Conservation (phyloP, 495 filamentous ascomycete genomes). For the Penicillium cataractarum region DNA sequence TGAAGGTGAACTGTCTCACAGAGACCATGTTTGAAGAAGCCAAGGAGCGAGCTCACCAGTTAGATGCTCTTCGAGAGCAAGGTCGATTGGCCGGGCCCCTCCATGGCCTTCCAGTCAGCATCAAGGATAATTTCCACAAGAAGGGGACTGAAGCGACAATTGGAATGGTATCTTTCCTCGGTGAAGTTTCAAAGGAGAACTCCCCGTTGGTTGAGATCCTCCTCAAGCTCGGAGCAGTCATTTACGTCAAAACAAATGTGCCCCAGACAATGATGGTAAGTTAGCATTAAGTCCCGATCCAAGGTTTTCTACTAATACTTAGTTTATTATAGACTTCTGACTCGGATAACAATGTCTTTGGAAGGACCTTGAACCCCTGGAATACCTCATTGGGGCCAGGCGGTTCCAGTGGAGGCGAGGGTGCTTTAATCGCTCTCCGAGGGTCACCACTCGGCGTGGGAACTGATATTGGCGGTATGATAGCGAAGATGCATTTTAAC, state of each 20-base stretch:
- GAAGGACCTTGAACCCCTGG: constrained; percentile 56
- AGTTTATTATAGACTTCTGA: constrained; percentile 31
- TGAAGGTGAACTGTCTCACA: constrained; percentile 56
- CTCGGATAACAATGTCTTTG: constrained; percentile 63
- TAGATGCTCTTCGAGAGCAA: constrained; percentile 38
- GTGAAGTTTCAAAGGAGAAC: constrained; percentile 17
- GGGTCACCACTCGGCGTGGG: constrained; percentile 43
- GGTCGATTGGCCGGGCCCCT: constrained; percentile 57
- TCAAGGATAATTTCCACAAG: constrained; percentile 63
- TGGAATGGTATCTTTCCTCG: constrained; percentile 28
- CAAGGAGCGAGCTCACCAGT: constrained; percentile 33
- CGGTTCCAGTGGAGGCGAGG: constrained; percentile 63
- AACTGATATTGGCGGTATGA: constrained; percentile 39
- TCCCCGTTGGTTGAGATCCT: constrained; percentile 31
- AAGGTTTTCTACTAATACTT: not conserved
- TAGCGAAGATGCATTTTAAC: constrained; percentile 10
- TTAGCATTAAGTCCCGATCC: constrained; percentile 22
- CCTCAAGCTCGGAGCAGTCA: constrained; percentile 41
- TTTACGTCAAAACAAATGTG: constrained; percentile 63
- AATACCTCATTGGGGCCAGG: constrained; percentile 56
- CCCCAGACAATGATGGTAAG: constrained; percentile 51
- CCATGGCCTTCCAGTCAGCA: constrained; percentile 64
- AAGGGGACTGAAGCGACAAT: constrained; percentile 45
- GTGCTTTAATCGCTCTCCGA: constrained; percentile 44
- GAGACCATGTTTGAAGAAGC: constrained; percentile 57